Base-by-base conservation (phyloP, 1,139 yeast genomes). In the Fermentozyma sake region DNA sequence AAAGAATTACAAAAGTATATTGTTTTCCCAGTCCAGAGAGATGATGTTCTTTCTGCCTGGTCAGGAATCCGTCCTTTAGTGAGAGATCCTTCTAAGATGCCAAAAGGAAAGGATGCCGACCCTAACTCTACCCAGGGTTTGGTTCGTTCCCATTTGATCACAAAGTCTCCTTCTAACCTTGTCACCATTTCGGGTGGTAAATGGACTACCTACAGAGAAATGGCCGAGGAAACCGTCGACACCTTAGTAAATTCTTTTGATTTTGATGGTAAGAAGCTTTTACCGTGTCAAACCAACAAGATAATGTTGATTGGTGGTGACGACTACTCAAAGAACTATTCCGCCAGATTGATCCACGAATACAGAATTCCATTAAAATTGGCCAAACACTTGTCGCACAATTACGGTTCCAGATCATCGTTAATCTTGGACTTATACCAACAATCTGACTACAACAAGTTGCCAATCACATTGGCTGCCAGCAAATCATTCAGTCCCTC, bases 151-250 rank as follows among this genome's bases (percentile, higher is more conserved):
- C 97, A 89, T 58, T 68, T 89, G 51, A 72, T 89, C 35, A 72
- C 82, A 45, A 71, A 76, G 24, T 75, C 94, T 13, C 75, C 69
- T 34, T 68, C 81, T 28, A 93, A 91, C 14, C 71, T 89, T 44
- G 69, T 89, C 28, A 89, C 97, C 27, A 83, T 89, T 45, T 82
- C 95, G 16, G 97, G 97, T 49, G 97, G 97, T 58, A 89, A 89
- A 62, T 89, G 97, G 97, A 89, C 97, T 32, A 89, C 97, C 22
- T 89, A 87, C 66, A 76, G 97, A 64, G 95, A 86, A 64, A 89
- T 89, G 97, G 96, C 97, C 19, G 79, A 87, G 62, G 96, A 89
- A 63, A 85, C 96, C 26, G 80, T 89, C 28, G 82, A 85, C 56
- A 77, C 76, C 42, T 76, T 85, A 34, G 69, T 85, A 31, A 68